Evolutionary conservation across 179 eudicot species (phyloP).

Genomic region (Drosera spatulata): DNA sequence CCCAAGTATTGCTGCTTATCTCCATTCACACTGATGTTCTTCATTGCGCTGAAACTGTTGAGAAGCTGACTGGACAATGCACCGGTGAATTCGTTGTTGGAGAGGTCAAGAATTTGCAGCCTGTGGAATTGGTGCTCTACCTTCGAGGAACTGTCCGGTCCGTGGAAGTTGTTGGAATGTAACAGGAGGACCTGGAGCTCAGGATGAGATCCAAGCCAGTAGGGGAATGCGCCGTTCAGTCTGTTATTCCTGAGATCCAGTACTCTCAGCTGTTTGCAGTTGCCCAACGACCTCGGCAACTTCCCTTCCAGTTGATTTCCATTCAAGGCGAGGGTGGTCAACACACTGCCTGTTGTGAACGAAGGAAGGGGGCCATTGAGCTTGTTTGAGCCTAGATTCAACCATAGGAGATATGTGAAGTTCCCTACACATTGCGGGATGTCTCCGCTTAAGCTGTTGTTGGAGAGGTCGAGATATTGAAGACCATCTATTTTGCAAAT

Average conservation of each 20-base stretch:
- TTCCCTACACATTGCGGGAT: conserved; percentile 17
- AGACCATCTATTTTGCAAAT: conserved; percentile 9
- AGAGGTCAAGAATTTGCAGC: conserved; percentile 9
- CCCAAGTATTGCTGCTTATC: conserved; percentile 7
- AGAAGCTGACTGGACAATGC: conserved; percentile 2
- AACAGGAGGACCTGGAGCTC: conserved; percentile 5
- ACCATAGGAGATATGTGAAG: conserved; percentile 2
- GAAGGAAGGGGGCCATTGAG: conserved; percentile 9
- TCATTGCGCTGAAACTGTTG: conserved; percentile 9
- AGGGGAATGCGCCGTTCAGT: conserved; percentile 5
- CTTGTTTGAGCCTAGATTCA: conserved; percentile 10
- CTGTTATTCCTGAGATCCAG: conserved; percentile 6
- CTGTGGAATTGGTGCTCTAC: background rate
- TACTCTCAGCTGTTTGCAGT: conserved; percentile 2
- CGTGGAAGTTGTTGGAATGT: conserved; percentile 6
- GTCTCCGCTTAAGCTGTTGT: conserved; percentile 15
- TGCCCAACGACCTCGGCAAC: conserved; percentile 7
- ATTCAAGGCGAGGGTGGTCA: conserved; percentile 8
- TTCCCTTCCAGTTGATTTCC: conserved; percentile 8
- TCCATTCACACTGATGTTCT: background rate
- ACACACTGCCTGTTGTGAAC: conserved; percentile 1
- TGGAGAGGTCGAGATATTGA: conserved; percentile 10
- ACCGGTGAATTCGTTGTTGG: conserved; percentile 6
- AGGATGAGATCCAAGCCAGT: conserved; percentile 7
- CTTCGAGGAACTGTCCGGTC: background rate